Percentiles rank a stretch among this genome's conserved stretches.
These are phyloP conservation scores for Candida chilensis DNA, from an alignment of 805 yeast species.

Conservation along the genomic window DNA sequence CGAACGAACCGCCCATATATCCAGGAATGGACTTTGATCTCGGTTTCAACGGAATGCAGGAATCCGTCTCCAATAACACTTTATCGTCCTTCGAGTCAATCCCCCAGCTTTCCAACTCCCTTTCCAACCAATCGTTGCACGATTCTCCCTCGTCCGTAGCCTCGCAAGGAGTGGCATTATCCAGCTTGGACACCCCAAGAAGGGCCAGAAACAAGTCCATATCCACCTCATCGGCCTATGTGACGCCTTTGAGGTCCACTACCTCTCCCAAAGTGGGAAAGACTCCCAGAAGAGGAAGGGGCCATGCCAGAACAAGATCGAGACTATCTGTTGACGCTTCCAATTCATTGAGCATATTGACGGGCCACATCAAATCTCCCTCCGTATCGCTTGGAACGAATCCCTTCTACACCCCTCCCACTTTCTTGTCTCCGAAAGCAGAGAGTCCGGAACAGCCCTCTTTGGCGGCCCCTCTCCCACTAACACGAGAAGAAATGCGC, in stretches of 20 bases:
- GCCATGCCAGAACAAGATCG: conserved; percentile 31
- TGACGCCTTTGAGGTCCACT: conserved; percentile 23
- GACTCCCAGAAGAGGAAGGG: conserved; percentile 22
- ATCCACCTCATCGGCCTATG: conserved; percentile 18
- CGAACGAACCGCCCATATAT: neutral
- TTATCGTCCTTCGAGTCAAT: conserved; percentile 18
- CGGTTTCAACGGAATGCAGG: conserved; percentile 2
- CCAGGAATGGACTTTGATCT: neutral
- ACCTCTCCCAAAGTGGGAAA: conserved; percentile 9
- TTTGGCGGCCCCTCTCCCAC: conserved; percentile 4
- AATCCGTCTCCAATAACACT: conserved; percentile 20
- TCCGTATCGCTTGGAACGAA: conserved; percentile 18
- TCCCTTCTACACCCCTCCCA: conserved; percentile 39
- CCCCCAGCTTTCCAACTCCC: conserved; percentile 13
- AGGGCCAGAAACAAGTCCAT: conserved; percentile 23
- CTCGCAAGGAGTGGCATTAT: neutral
- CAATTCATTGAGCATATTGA: conserved; percentile 3
- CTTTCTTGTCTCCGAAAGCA: conserved; percentile 32
- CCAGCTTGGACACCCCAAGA: conserved; percentile 20
- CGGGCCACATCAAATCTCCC: conserved; percentile 17
- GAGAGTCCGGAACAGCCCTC: conserved; percentile 12
- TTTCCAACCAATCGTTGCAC: conserved; percentile 6
- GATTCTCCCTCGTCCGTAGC: conserved; percentile 1
- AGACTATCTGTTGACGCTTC: conserved; percentile 16
- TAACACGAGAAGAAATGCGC: too few species aligned